phyloP scores from a whole-genome alignment of 2,329 filamentous ascomycete species.

The Colletotrichum plurivorum region DNA sequence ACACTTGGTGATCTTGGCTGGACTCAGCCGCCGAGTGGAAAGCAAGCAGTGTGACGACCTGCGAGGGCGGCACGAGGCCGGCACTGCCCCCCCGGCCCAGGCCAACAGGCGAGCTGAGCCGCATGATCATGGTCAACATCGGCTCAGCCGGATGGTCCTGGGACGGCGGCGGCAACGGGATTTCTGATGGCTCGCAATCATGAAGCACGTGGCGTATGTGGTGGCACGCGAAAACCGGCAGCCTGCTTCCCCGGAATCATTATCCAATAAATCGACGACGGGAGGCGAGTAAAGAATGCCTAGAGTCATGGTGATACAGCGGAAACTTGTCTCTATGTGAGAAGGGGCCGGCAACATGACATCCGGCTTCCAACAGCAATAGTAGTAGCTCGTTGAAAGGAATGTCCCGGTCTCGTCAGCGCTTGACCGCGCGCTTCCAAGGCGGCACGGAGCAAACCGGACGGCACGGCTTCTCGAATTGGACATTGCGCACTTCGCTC shows the following conservation, averaged over 20 bases:
- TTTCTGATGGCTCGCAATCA: slow-evolving; percentile 1
- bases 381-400: neutral
- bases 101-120: slow-evolving; percentile 10
- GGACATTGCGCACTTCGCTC: neutral
- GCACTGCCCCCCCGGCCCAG: neutral
- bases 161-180: neutral
- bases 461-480: neutral
- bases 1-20: slow-evolving; percentile 3
- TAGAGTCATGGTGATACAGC: slow-evolving; percentile 7
- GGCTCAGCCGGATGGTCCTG: neutral
- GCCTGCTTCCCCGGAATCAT: slow-evolving; percentile 14
- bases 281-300: slow-evolving; percentile 7
- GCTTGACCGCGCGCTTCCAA: neutral
- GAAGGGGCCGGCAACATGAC: neutral
- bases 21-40: slow-evolving; percentile 5
- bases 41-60: slow-evolving; percentile 12
- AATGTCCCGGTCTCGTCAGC: too few relatives aligned
- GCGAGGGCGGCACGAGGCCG: slow-evolving; percentile 11
- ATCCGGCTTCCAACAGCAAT: neutral
- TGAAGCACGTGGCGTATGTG: slow-evolving; percentile 24
- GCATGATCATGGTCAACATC: slow-evolving; percentile 7
- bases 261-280: slow-evolving; percentile 11
- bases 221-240: slow-evolving; percentile 21
- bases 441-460: neutral
- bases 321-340: neutral